Base-by-base conservation (phyloP, 176 grass and related monocot genomes). In the Secale cereale region DNA sequence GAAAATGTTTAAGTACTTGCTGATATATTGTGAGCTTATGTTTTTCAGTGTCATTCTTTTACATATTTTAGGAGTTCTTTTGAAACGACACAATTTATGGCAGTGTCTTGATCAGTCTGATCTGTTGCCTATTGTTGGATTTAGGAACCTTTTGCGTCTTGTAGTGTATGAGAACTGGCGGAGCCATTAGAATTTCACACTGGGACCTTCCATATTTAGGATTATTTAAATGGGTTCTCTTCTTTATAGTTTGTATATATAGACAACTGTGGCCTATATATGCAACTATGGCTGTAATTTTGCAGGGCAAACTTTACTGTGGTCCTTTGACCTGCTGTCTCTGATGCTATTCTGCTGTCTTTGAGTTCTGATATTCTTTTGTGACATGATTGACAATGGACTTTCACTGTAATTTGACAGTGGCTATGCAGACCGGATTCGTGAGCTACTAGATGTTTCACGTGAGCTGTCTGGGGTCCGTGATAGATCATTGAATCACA, bases 341-440 rank as follows among this genome's bases (percentile, higher is more conserved):
- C 11, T 9, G 17, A 26, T 82, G 52, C 31, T 52, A 60, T 70
- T 86, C 22, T 77, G 40, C 37, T 73, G 31, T 81, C 68, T 78
- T 88, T 78, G 66, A 45, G 15, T 57, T 57, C 22, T 54, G 60
- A 71, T 48, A 75, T 54, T 66, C 63, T 78, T 78, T 65, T 26
- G 23, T 57, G 2, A 3, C 59, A 60, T 75, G 43, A 52, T 78
- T 60, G 45, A 11, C 22, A 83, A 79, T 87, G 67, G 46, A 59
- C 28, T 77, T 92, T 65, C 75, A 70, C 72, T 89, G 48, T 89
- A 86, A 59, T 71, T 78, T 87, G 78, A 90, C 93, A 99, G 97
- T 94, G 97, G 97, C 77, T 99, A 99, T 78, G 93, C 97, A 64
- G 93, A 96, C 70, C 91, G 97, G 76, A 99, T 99, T 87, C 86